phyloP scores from a whole-genome alignment of 129 eudicot genomes.

The Glebionis coronaria region DNA sequence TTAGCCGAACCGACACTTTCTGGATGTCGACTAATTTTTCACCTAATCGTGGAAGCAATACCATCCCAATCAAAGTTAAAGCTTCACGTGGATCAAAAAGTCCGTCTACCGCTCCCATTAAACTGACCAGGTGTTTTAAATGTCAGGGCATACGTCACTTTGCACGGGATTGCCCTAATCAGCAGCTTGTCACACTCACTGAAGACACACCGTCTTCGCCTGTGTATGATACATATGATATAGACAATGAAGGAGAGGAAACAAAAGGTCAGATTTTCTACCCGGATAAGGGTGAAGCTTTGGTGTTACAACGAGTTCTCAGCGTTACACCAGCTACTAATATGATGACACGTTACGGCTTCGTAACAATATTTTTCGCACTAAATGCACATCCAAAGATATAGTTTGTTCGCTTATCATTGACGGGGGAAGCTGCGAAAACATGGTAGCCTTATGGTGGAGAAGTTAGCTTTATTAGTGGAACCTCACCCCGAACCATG shows the following conservation, averaged over 20 bases:
- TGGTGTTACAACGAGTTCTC: not conserved
- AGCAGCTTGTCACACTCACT: not conserved
- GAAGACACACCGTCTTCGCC: not conserved
- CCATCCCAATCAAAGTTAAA: not conserved
- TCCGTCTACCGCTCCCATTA: not conserved
- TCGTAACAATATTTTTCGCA: not conserved
- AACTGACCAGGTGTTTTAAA: not conserved
- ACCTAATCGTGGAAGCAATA: not conserved
- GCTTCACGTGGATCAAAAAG: not conserved
- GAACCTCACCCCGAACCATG: not conserved
- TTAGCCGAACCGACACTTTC: not conserved
- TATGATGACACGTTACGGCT: not conserved
- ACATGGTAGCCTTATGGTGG: not conserved
- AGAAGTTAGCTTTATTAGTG: too few relatives aligned
- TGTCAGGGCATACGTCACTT: not conserved
- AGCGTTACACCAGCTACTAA: too few relatives aligned
- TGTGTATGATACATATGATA: not conserved
- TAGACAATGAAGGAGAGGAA: not conserved
- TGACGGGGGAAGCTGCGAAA: constrained; percentile 6
- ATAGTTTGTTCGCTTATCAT: not conserved
- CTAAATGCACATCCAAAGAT: not conserved
- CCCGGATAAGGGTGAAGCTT: not conserved
- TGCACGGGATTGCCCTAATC: not conserved
- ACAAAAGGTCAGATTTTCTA: not conserved
- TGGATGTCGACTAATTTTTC: not conserved